Evolutionary conservation across 2,329 filamentous ascomycete species (phyloP), one percentile per base, ranked within the genome.

Genomic region (Colletotrichum brevisporum): DNA sequence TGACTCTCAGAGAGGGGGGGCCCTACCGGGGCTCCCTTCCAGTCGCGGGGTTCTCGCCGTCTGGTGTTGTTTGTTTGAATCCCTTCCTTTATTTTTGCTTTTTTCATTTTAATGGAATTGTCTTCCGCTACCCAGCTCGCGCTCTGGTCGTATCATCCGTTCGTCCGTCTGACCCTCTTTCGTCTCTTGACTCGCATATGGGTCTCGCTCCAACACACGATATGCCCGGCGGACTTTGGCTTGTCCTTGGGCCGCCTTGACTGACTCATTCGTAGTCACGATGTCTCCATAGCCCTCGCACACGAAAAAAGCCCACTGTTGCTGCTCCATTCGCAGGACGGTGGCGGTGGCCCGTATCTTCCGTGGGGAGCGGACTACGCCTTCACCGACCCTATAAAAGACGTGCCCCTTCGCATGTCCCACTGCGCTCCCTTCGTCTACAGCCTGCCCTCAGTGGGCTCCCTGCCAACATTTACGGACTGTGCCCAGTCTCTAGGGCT

Each of bases 261-360:
- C 67, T 63, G 63, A 62, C 63, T 66, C 67, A 61, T 67, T 52
- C 52, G 50, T 54, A 86, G 85, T 24, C 77, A 83, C 70, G 85
- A 88, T 68, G 77, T 83, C 16, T 79, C 79, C 18, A 85, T 88
- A 67, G 82, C 85, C 2, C 74, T 86, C 21, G 82, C 84, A 1
- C 83, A 85, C 70, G 84, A 87, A 63, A 78, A 77, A 4, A 73
- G 79, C 9, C 83, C 84, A 1, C 76, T 77, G 27, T 80, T 87
- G 26, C 83, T 80, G 54, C 60, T 52, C 52, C 50, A 18, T 21
- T 9, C 53, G 39, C 55, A 47, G 45, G 48, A 64, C 47, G 31
- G 36, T 24, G 52, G 21, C 43, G 47, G 18, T 31, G 51, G 45
- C 36, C 52, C 51, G 16, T 24, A 39, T 36, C 43, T 18, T 8